phyloP scores from a whole-genome alignment of 306 rosid genomes.

The Cicer pinnatifidum region DNA sequence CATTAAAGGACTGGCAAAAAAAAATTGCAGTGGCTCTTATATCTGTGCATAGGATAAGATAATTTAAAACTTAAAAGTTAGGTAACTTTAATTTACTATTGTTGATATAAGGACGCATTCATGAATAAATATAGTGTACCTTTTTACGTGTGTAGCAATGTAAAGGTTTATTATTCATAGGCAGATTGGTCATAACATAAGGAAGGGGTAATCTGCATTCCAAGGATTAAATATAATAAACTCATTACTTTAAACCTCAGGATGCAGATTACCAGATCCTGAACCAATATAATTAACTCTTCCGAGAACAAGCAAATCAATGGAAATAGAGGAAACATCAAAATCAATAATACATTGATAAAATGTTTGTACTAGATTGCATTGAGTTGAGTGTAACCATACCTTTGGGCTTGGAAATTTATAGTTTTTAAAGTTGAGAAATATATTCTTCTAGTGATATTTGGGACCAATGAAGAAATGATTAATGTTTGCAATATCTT shows the following conservation, averaged over 20 bases:
- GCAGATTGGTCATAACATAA: slow-evolving; percentile 42
- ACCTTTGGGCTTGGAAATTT: slow-evolving; percentile 48
- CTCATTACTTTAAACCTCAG: slow-evolving; percentile 61
- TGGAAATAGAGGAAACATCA: neutral
- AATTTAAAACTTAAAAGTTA: too few relatives aligned
- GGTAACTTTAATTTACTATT: too few relatives aligned
- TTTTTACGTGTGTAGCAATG: slow-evolving; percentile 16
- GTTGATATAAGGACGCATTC: neutral
- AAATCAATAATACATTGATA: slow-evolving; percentile 1
- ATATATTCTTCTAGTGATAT: slow-evolving; percentile 37
- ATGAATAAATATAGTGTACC: neutral
- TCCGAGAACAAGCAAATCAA: slow-evolving; percentile 36
- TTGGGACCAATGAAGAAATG: neutral
- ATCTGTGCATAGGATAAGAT: too few relatives aligned
- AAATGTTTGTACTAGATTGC: slow-evolving; percentile 33
- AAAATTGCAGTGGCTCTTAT: too few relatives aligned
- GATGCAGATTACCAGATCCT: slow-evolving; percentile 60
- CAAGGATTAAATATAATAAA: slow-evolving; percentile 41
- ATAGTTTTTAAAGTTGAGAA: slow-evolving; percentile 44
- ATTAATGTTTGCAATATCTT: neutral
- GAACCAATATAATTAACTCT: slow-evolving; percentile 41
- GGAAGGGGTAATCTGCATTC: slow-evolving; percentile 55
- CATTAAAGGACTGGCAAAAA: too few relatives aligned
- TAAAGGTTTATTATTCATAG: neutral
- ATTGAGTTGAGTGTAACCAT: slow-evolving; percentile 38